Evolutionary conservation across 805 yeast genomes (phyloP), one percentile per base, ranked within the genome.

Genomic region (Ogataea henricii): DNA sequence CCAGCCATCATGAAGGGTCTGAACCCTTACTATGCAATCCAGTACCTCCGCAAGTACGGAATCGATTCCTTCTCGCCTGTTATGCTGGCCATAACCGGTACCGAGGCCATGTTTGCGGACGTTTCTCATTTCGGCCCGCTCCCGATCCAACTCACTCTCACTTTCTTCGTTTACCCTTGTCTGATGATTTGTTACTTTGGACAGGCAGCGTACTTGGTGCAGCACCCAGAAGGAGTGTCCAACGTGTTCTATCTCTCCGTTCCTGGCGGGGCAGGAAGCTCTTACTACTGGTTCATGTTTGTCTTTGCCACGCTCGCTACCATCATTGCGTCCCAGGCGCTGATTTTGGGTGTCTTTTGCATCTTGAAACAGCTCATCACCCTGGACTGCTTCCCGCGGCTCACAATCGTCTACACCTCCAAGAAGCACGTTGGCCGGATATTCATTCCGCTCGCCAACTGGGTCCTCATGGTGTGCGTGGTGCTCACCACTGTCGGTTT

Each of bases 81-180:
- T 3, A 73, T 81, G 77, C 72, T 81, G 37, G 67, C 81, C 1
- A 63, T 81, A 21, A 80, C 87, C 0, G 86, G 86, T 26, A 68
- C 78, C 3, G 86, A 81, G 53, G 84, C 85, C 6, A 76, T 81
- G 81, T 82, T 81, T 65, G 83, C 85, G 1, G 85, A 81, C 61
- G 68, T 80, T 43, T 81, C 84, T 3, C 83, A 78, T 56, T 78
- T 80, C 56, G 79, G 82, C 2, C 67, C 69, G 21, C 52, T 67
- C 4, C 76, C 85, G 1, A 69, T 79, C 39, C 81, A 78, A 52
- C 44, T 80, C 9, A 71, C 83, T 7, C 60, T 79, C 37, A 47
- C 71, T 2, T 51, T 55, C 3, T 67, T 78, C 48, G 82, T 78
- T n/a, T 80, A 77, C 53, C 79, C 83, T 13, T 68, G 76, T 33